Evolutionary conservation across 192 early-diverging fungal genomes (phyloP).

Genomic region (Coemansia aciculifera): DNA sequence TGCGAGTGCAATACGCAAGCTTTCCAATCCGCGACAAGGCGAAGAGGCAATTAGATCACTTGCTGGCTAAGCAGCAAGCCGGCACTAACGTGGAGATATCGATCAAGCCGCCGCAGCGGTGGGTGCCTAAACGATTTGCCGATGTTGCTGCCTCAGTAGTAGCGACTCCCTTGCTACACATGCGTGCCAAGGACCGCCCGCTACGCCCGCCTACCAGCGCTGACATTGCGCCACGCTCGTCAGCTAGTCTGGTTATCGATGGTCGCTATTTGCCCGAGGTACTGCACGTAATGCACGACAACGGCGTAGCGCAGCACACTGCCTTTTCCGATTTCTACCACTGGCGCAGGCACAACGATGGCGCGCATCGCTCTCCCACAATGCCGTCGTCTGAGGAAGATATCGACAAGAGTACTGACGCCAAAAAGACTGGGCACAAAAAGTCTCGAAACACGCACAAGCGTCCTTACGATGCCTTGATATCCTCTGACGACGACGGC

Average conservation of each 20-base stretch:
- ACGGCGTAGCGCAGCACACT: not conserved
- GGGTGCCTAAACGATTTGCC: not conserved
- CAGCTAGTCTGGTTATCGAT: not conserved
- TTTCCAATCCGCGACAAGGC: not conserved
- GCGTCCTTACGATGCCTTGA: not conserved
- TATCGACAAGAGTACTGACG: not conserved
- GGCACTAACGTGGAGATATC: not conserved
- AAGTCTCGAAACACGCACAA: not conserved
- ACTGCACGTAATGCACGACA: not conserved
- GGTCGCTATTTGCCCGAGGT: not conserved
- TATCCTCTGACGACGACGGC: not conserved
- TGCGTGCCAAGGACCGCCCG: not conserved
- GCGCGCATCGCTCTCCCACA: not conserved
- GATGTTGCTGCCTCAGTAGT: not conserved
- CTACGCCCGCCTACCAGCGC: not conserved
- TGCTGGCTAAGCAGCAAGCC: not conserved
- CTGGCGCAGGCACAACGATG: conserved; percentile 11
- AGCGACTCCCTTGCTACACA: not conserved
- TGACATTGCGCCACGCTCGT: not conserved
- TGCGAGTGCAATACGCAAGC: conserved; percentile 4
- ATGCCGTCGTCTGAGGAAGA: not conserved
- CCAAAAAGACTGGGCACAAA: not conserved
- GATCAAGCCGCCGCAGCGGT: not conserved
- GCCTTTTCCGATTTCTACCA: conserved; percentile 11
- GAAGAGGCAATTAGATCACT: not conserved